These are phyloP conservation scores for Pochonia chlamydosporia DNA, from an alignment of 2,329 filamentous ascomycete species.

Conservation along the genomic window DNA sequence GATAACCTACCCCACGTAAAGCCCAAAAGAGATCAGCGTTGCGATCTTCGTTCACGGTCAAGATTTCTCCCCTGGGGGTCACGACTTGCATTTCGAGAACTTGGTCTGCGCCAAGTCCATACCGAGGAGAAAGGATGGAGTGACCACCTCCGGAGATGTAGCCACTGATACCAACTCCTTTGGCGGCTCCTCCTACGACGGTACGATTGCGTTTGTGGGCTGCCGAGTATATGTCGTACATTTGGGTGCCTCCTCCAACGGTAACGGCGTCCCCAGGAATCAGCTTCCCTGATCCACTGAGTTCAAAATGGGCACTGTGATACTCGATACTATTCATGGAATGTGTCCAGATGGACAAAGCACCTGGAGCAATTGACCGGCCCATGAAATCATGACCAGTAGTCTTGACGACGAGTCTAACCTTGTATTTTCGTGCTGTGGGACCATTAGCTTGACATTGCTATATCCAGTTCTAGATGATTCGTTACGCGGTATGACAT, in stretches of 20 bases:
- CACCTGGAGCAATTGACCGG: slow-evolving; percentile 40
- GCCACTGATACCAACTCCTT: slow-evolving; percentile 26
- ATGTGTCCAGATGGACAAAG: slow-evolving; percentile 49
- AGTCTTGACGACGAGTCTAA: slow-evolving; percentile 36
- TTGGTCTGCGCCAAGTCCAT: slow-evolving; percentile 38
- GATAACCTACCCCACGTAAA: slow-evolving; percentile 24
- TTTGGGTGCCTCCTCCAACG: slow-evolving; percentile 27
- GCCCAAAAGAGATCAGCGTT: slow-evolving; percentile 32
- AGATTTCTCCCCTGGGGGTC: slow-evolving; percentile 26
- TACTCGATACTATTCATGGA: slow-evolving; percentile 34
- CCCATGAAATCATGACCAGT: slow-evolving; percentile 39
- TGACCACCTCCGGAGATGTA: slow-evolving; percentile 37
- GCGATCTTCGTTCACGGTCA: slow-evolving; percentile 26
- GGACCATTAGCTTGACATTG: neutral
- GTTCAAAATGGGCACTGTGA: slow-evolving; percentile 33
- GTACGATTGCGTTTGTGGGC: slow-evolving; percentile 24
- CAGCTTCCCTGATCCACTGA: slow-evolving; percentile 21
- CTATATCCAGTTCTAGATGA: too few species aligned
- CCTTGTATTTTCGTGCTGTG: slow-evolving; percentile 33
- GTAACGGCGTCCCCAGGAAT: slow-evolving; percentile 25
- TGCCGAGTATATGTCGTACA: slow-evolving; percentile 25
- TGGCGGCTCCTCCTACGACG: slow-evolving; percentile 23
- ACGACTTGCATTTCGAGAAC: slow-evolving; percentile 36
- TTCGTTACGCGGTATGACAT: slow-evolving; percentile 16
- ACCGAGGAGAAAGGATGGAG: slow-evolving; percentile 28